phyloP scores from a whole-genome alignment of 2,329 filamentous ascomycete genomes.

The Trichophyton equinum region DNA sequence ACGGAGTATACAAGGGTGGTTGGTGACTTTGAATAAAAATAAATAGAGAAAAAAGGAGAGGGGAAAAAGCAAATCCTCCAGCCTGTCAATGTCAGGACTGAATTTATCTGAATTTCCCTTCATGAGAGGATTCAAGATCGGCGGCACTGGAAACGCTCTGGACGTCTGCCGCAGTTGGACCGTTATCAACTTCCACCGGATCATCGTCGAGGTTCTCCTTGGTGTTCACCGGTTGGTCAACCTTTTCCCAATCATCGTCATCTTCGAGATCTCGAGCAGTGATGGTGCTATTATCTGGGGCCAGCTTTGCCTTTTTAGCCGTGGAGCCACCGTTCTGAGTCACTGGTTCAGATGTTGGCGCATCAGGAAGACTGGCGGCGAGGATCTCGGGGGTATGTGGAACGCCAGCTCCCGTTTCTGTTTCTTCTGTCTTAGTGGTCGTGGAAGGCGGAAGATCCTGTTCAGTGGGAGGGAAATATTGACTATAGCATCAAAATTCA shows the following conservation, averaged over 20 bases:
- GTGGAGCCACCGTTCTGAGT: constrained; percentile 19
- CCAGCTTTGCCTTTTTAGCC: constrained; percentile 1
- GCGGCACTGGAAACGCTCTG: constrained; percentile 25
- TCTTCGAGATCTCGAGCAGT: constrained; percentile 15
- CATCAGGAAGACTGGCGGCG: constrained; percentile 36
- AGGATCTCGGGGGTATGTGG: constrained; percentile 20
- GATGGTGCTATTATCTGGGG: constrained; percentile 5
- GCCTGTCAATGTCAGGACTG: background rate
- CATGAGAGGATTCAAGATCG: constrained; percentile 12
- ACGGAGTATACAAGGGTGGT: background rate
- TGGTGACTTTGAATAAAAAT: background rate
- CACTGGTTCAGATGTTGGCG: constrained; percentile 37
- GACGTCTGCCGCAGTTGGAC: constrained; percentile 22
- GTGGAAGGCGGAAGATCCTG: background rate
- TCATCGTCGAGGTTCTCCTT: constrained; percentile 23
- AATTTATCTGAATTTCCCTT: constrained; percentile 7
- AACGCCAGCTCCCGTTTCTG: background rate
- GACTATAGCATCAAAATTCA: constrained; percentile 20
- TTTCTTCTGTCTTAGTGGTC: background rate
- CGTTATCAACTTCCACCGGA: constrained; percentile 22
- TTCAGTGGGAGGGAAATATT: constrained; percentile 38
- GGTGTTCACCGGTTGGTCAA: constrained; percentile 21
- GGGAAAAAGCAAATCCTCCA: background rate
- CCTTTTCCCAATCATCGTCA: constrained; percentile 31
- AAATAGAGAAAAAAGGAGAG: background rate